These are phyloP conservation scores for Lentinula aciculospora DNA, from an alignment of 768 basidiomycete genomes.

Conservation along the genomic window DNA sequence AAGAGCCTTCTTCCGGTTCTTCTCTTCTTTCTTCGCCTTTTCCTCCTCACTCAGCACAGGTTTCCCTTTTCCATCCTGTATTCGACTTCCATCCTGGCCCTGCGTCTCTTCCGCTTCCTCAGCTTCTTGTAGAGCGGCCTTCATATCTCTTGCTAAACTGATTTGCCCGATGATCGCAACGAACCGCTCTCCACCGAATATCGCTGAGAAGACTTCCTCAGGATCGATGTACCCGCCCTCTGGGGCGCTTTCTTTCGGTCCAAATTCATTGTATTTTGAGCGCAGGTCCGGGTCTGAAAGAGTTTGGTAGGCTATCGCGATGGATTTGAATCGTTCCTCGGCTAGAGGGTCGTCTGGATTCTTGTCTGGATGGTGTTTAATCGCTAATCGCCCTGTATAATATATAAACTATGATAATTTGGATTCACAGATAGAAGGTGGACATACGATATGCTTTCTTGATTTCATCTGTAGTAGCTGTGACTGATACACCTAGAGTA, in stretches of 20 bases:
- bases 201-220: conserved; percentile 72
- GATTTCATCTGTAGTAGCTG: conserved; percentile 77
- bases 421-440: neutral
- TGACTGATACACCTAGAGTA: conserved; percentile 66
- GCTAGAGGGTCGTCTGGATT: conserved; percentile 83
- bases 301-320: conserved; percentile 86
- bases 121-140: conserved; percentile 83
- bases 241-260: conserved; percentile 70
- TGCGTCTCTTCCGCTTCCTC: conserved; percentile 55
- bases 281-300: conserved; percentile 73
- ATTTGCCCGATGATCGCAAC: conserved; percentile 85
- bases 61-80: conserved; percentile 45
- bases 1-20: conserved; percentile 54
- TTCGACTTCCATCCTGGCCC: conserved; percentile 26
- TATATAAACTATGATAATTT: neutral
- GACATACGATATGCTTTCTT: conserved; percentile 82
- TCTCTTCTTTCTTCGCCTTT: conserved; percentile 69
- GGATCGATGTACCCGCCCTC: conserved; percentile 89
- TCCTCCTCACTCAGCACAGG: conserved; percentile 64
- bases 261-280: conserved; percentile 89
- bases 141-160: conserved; percentile 88
- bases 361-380: conserved; percentile 92
- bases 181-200: conserved; percentile 88
- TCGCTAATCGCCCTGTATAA: conserved; percentile 65
- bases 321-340: conserved; percentile 85